Conservation (phyloP, 768 basidiomycete species). For the Boletus subparvulus region DNA sequence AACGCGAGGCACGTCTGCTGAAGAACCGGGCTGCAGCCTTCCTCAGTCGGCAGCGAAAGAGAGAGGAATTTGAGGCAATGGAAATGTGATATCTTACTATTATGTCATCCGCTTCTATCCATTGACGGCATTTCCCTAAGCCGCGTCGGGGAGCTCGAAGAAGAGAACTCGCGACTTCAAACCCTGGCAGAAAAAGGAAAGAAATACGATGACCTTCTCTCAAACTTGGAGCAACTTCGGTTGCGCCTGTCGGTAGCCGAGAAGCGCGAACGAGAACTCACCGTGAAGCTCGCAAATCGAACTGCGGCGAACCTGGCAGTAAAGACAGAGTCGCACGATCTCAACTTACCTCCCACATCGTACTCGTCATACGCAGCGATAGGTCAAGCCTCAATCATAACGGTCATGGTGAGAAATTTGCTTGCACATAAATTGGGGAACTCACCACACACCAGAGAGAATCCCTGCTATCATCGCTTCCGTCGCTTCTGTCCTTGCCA, state of each 20-base stretch:
- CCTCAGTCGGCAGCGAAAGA: slow-evolving; percentile 85
- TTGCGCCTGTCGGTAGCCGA: slow-evolving; percentile 62
- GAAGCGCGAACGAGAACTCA: slow-evolving; percentile 67
- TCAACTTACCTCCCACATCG: slow-evolving; percentile 46
- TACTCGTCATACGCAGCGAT: slow-evolving; percentile 32
- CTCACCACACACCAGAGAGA: slow-evolving; percentile 39
- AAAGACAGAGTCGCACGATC: slow-evolving; percentile 62
- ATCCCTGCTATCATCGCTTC: slow-evolving; percentile 77
- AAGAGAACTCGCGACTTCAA: slow-evolving; percentile 75
- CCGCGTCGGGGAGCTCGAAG: slow-evolving; percentile 80
- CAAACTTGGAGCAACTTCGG: slow-evolving; percentile 66
- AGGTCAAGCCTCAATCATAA: slow-evolving; percentile 59
- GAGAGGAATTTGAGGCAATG: slow-evolving; percentile 90
- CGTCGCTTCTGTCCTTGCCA: slow-evolving; percentile 68
- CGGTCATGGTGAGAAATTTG: slow-evolving; percentile 59
- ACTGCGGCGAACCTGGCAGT: slow-evolving; percentile 38
- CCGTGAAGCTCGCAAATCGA: slow-evolving; percentile 53
- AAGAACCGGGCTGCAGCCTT: slow-evolving; percentile 93
- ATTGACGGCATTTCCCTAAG: slow-evolving; percentile 41
- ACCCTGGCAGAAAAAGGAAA: slow-evolving; percentile 51
- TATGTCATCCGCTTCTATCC: slow-evolving; percentile 5
- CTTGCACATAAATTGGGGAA: background rate
- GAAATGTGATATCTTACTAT: slow-evolving; percentile 64
- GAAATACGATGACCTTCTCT: slow-evolving; percentile 43
- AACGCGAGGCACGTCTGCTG: slow-evolving; percentile 87